Conservation (phyloP, 805 yeast species). For the Starmera dryadoides region DNA sequence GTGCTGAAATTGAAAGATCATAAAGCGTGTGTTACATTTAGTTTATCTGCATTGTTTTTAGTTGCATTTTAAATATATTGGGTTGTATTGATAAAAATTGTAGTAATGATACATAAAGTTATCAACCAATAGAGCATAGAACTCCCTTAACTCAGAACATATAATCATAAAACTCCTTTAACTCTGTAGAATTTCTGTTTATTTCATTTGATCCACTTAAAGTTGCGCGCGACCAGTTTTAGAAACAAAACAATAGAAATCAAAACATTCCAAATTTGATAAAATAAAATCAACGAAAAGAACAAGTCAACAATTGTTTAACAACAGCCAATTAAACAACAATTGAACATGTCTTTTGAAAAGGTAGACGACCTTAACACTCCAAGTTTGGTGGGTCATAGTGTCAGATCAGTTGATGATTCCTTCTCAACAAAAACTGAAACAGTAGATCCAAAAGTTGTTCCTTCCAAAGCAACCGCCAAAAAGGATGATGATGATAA, state of each 20-base stretch:
- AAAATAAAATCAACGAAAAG: too few relatives aligned
- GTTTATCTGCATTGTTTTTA: background rate
- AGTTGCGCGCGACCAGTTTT: too few relatives aligned
- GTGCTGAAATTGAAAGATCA: slow-evolving; percentile 10
- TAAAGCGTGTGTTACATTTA: background rate
- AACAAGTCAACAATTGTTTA: too few relatives aligned
- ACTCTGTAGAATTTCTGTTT: too few relatives aligned
- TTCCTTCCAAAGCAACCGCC: slow-evolving; percentile 4
- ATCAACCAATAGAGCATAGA: too few relatives aligned
- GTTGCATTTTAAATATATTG: background rate
- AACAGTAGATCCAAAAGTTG: slow-evolving; percentile 5
- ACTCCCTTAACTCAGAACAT: too few relatives aligned
- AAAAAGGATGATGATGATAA: slow-evolving; percentile 1
- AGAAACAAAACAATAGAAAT: too few relatives aligned
- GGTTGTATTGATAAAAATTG: too few relatives aligned
- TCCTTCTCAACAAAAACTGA: slow-evolving; percentile 1
- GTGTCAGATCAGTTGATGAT: slow-evolving; percentile 14
- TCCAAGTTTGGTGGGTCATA: slow-evolving; percentile 18
- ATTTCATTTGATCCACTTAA: too few relatives aligned
- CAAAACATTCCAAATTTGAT: too few relatives aligned
- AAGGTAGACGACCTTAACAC: slow-evolving; percentile 1
- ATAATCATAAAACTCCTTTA: too few relatives aligned
- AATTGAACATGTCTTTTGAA: background rate
- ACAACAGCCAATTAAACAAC: background rate
- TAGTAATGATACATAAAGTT: too few relatives aligned